Evolutionary conservation across 2,329 filamentous ascomycete species (phyloP).

Genomic region (Neofusicoccum sp.): DNA sequence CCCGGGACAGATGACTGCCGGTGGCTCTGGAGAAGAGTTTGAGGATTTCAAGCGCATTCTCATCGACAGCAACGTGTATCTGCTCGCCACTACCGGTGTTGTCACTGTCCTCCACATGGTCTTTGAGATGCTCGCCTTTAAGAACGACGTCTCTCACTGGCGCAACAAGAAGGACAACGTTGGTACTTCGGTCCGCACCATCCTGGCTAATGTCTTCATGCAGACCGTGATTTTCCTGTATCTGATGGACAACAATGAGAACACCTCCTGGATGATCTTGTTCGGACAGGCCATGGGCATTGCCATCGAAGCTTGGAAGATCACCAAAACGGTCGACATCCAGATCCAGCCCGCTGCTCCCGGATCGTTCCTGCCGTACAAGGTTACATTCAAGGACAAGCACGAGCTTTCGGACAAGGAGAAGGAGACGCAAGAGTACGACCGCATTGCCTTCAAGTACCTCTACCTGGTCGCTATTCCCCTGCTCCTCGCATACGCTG

Average conservation of each 20-base stretch:
- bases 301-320: conserved; percentile 82
- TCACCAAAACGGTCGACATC: conserved; percentile 92
- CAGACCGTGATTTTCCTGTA: conserved; percentile 94
- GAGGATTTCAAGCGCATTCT: conserved; percentile 97
- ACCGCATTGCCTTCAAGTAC: conserved; percentile 96
- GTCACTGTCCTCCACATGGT: conserved; percentile 90
- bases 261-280: conserved; percentile 98
- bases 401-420: conserved; percentile 93
- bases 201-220: conserved; percentile 97
- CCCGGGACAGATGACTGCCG: conserved; percentile 65
- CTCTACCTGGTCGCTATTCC: conserved; percentile 91
- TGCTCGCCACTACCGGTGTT: conserved; percentile 78
- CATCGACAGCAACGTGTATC: conserved; percentile 88
- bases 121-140: conserved; percentile 94
- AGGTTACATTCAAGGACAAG: conserved; percentile 89
- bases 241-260: conserved; percentile 93
- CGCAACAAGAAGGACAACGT: conserved; percentile 99
- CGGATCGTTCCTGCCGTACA: conserved; percentile 73
- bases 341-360: conserved; percentile 68
- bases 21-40: conserved; percentile 87
- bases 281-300: conserved; percentile 87
- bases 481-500: conserved; percentile 81
- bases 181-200: conserved; percentile 92
- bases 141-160: conserved; percentile 95
- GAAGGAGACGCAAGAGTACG: conserved; percentile 97